Base-by-base conservation (phyloP, 106 monocot species). In the Dendrobium catenatum region DNA sequence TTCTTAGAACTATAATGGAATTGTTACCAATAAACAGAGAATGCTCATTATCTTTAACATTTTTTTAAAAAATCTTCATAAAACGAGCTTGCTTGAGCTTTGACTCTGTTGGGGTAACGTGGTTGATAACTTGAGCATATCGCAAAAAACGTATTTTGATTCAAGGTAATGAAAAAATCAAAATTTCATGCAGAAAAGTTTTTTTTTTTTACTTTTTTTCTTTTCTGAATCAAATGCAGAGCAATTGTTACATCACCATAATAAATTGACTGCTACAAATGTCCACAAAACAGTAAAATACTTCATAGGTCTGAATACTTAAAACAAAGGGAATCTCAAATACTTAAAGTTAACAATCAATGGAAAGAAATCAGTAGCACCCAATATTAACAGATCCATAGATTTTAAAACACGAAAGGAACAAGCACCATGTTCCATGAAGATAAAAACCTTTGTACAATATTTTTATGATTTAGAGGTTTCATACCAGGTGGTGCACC, bases 401-500 rank as follows among this genome's bases (percentile, higher is more conserved):
- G 2, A 15, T 42, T 37, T 73, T 18, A 40, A 5, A 73, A 42
- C 5, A 11, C 3, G 18, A 5, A 41, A 11, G 10, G 42, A 73
- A 40, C 40, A 41, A 41, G 24, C 15, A 42, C 73, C 17, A 42
- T 17, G 29, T 24, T 5, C 3, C 40, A 73, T 10, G 72, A 27
- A 59, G 19, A 43, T 47, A 56, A 19, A 54, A 78, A 17, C 31
- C 26, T 7, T 10, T 64, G 10, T 22, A 18, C 13, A 42, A 18
- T 66, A 42, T 66, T 15, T n/a, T 33, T 22, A 5, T 41, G 13
- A 66, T 17, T 43, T 40, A 61, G 44, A 76, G 79, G 27, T 31
- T 24, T 77, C 89, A 83, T 94, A 99, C 98, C 95, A 87, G 49
- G 84, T 41, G 98, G 95, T 80, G 98, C 95, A 73, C 83, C 83